Base-by-base conservation (phyloP, 305 asterid genomes). In the Fraxinus xanthoxyloides region DNA sequence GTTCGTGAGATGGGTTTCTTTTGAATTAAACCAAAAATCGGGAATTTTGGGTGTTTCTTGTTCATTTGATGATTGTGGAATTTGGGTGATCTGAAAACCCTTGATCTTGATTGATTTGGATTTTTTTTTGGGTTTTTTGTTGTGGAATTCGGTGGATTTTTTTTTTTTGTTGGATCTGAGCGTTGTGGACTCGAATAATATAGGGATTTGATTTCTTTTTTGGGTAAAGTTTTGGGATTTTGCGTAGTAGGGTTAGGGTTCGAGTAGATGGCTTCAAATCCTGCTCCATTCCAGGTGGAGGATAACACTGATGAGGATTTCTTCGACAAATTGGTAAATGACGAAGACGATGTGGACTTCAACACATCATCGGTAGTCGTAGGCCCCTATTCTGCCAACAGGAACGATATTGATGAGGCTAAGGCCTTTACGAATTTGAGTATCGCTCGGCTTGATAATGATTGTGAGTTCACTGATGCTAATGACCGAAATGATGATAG, bases 251-350 rank as follows among this genome's bases (percentile, higher is more conserved):
- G 81, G 79, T 77, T 79, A 87, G 90, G 89, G 86, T 87, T 88
- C 84, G 87, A 76, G 85, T 88, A 63, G 80, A 95, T 95, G 98
- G 98, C 98, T 84, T 91, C 93, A 63, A 90, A 89, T 93, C 98
- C 98, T 93, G 93, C 92, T 95, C 98, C 97, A 88, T 93, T 92
- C 77, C 69, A 78, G 89, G 90, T 93, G 96, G 98, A 95, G 97
- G 98, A 95, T 93, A 92, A 89, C 87, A 90, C 97, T n/a, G 98
- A 93, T 86, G 97, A 92, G 87, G 97, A 91, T 85, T 95, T 93
- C 85, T 95, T 95, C 75, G 96, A 95, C 83, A 90, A 95, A 51
- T 87, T 95, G 90, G 97, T 92, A 83, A 84, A 88, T 82, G 98
- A 92, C 69, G 98, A 92, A 32, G 96, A 92, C 30, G 94, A 89